Evolutionary conservation across 2,329 filamentous ascomycete species (phyloP).

Genomic region (Verticillium dahliae): DNA sequence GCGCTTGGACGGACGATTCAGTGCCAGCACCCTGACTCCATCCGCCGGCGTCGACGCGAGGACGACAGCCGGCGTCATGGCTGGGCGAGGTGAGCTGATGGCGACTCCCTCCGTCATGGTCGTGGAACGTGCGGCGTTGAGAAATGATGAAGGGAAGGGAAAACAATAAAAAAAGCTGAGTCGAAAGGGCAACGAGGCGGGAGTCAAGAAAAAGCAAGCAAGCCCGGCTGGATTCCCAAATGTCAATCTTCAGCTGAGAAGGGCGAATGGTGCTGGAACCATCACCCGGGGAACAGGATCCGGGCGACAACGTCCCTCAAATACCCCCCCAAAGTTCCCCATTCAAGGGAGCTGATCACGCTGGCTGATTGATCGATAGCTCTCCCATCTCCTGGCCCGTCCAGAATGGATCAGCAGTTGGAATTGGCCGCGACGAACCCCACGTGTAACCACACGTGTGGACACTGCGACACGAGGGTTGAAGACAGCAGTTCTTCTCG

Average conservation of each 20-base stretch:
- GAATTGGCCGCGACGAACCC: not conserved
- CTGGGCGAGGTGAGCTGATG: not conserved
- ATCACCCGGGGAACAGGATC: not conserved
- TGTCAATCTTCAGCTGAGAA: not conserved
- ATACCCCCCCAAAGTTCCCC: not conserved
- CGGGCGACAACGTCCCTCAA: not conserved
- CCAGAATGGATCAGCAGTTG: not conserved
- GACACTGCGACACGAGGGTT: not conserved
- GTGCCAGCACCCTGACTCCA: slow-evolving; percentile 38
- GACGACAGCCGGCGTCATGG: slow-evolving; percentile 4
- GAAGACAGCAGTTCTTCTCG: not conserved
- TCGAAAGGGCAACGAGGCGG: not conserved
- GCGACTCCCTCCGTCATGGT: not conserved
- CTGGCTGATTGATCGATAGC: not conserved
- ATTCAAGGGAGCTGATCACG: not conserved
- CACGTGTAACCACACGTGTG: not conserved
- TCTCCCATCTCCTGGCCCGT: not conserved
- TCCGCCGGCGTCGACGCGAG: slow-evolving; percentile 19
- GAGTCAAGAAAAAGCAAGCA: not conserved
- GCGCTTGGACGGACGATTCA: slow-evolving; percentile 48
- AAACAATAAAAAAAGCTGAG: not conserved
- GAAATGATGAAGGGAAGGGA: too few relatives aligned
- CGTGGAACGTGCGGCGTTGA: not conserved
- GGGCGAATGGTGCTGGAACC: not conserved
- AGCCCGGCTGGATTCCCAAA: not conserved